Evolutionary conservation across 2,329 filamentous ascomycete genomes (phyloP), one percentile per base, ranked within the genome.

Genomic region (Cercospora berteroae): DNA sequence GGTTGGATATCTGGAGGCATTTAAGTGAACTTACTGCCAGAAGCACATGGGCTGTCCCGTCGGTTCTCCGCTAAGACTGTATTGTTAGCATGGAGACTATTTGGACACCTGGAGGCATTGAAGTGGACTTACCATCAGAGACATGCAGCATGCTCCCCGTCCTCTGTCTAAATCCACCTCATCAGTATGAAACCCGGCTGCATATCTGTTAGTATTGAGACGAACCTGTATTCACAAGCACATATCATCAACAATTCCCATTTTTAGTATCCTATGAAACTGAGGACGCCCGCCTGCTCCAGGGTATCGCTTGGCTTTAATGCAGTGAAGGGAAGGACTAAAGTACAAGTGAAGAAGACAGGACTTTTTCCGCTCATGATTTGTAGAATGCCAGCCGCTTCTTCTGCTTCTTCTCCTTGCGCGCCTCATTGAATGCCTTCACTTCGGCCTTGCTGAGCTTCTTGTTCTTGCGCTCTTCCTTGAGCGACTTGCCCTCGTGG

Each of bases 341-440:
- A 25, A 50, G 18, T 50, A 50, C 44, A 50, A 50, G 44, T 25
- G 52, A 57, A 18, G 52, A 27, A 27, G 52, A 16, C 36, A 39
- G 5, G 36, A 39, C 36, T 39, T 39, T 39, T 39, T 16, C 25
- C 52, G 16, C 52, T 89, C 81, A 97, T 80, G 97, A 94, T 74
- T 89, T 85, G 75, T 98, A 80, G 93, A 95, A 99, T 9, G 93
- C 94, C 71, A 94, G 85, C 69, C 94, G 86, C 82, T 97, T 98
- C 83, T 97, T 93, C 78, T 97, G 93, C 81, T 98, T 98, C 82
- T 88, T 93, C 55, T 91, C 91, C 69, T 89, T 87, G 70, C 93
- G 85, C 86, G 96, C 97, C 79, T 96, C 90, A 80, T 94, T 95
- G 82, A 94, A 97, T 65, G 90, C 88, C 82, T 96, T 94, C 71